These are phyloP conservation scores for Rosa persica DNA, from an alignment of 306 rosid species.

Conservation along the genomic window DNA sequence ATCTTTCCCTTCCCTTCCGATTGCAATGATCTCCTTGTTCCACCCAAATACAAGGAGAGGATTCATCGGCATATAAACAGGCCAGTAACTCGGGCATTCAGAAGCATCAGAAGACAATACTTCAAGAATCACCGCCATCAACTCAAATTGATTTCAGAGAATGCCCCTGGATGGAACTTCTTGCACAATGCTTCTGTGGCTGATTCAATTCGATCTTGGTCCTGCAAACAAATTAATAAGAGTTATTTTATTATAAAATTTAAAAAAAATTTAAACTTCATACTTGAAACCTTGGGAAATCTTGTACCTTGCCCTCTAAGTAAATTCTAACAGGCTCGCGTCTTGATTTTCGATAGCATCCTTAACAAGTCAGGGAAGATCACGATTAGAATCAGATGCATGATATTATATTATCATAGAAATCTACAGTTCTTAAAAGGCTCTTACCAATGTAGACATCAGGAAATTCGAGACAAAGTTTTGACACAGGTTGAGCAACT, in stretches of 20 bases:
- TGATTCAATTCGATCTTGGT: constrained; percentile 50
- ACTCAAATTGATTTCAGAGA: constrained; percentile 41
- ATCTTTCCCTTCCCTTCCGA: constrained; percentile 21
- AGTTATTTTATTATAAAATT: constrained; percentile 1
- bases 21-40: constrained; percentile 25
- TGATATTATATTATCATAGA: constrained; percentile 12
- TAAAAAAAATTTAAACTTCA: not conserved
- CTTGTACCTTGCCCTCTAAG: constrained; percentile 70
- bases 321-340: constrained; percentile 50
- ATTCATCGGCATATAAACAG: not conserved
- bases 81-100: not conserved
- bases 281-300: constrained; percentile 6
- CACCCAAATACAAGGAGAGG: constrained; percentile 20
- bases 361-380: constrained; percentile 41
- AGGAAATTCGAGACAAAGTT: constrained; percentile 84
- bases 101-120: constrained; percentile 12
- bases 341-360: constrained; percentile 69
- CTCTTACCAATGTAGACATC: constrained; percentile 75
- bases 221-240: constrained; percentile 47
- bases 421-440: constrained; percentile 16
- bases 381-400: constrained; percentile 21
- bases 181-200: constrained; percentile 53
- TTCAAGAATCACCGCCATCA: constrained; percentile 26
- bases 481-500: constrained; percentile 72
- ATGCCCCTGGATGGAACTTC: constrained; percentile 61